A percentile compares a stretch with the other conserved stretches of the same genome.
These are phyloP conservation scores for Pythium myriotylum DNA, from an alignment of 352 stramenopile species.

Conservation along the genomic window DNA sequence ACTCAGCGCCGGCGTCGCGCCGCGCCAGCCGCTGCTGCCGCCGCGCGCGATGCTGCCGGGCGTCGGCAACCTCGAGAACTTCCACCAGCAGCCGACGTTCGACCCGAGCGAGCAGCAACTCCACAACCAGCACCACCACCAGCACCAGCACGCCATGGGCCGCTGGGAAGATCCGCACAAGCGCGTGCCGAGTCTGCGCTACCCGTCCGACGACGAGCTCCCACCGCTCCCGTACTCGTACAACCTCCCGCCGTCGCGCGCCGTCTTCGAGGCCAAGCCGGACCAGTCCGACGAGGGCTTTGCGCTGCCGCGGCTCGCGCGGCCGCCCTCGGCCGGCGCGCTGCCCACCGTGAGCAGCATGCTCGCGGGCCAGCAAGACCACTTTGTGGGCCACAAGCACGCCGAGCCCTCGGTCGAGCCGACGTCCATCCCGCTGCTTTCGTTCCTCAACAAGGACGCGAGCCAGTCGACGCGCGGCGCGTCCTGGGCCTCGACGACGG, in stretches of 20 bases:
- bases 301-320: slow-evolving; percentile 15
- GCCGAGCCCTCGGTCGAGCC: slow-evolving; percentile 16
- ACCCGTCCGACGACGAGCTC: slow-evolving; percentile 19
- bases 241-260: slow-evolving; percentile 1
- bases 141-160: too few relatives aligned
- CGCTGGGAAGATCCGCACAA: slow-evolving; percentile 21
- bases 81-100: slow-evolving; percentile 16
- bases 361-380: slow-evolving; percentile 9
- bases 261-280: slow-evolving; percentile 23
- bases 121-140: background rate
- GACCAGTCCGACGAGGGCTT: slow-evolving; percentile 17
- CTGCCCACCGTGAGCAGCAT: slow-evolving; percentile 15
- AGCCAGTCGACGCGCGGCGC: background rate
- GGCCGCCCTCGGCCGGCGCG: background rate
- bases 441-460: slow-evolving; percentile 24
- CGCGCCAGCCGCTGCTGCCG: slow-evolving; percentile 12
- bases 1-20: slow-evolving; percentile 10
- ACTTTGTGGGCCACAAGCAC: slow-evolving; percentile 20
- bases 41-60: slow-evolving; percentile 3
- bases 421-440: slow-evolving; percentile 26
- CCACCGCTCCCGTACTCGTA: slow-evolving; percentile 25
- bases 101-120: background rate
- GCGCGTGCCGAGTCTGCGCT: slow-evolving; percentile 16
- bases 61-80: slow-evolving; percentile 16
- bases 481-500: slow-evolving; percentile 2